Conservation (phyloP, 257 asterid genomes). For the Apocynum venetum region DNA sequence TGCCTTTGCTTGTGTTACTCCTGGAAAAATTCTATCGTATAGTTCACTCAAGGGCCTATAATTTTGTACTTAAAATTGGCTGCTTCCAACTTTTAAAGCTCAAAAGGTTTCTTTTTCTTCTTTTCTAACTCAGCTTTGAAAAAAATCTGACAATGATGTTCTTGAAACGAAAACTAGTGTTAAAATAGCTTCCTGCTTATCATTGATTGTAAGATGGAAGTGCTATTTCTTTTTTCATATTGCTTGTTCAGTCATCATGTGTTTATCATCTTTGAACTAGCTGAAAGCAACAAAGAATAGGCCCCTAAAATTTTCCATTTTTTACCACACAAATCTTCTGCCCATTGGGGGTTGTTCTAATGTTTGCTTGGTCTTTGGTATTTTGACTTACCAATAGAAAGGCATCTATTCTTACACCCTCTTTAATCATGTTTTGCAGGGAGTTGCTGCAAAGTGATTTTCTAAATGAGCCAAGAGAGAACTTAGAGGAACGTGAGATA, state of each 20-base stretch:
- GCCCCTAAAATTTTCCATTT: neutral
- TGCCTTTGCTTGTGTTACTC: neutral
- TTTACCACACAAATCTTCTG: neutral
- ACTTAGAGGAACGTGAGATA: constrained; percentile 77
- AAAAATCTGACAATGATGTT: neutral
- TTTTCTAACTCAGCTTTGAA: neutral
- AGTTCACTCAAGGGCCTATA: neutral
- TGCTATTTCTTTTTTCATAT: neutral
- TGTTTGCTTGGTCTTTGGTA: neutral
- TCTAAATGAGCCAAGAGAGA: constrained; percentile 69
- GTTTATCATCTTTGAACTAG: neutral
- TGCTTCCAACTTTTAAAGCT: neutral
- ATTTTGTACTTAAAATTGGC: neutral
- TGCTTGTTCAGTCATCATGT: neutral
- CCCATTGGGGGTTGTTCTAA: neutral
- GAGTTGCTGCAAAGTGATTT: constrained; percentile 90
- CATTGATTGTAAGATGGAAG: neutral
- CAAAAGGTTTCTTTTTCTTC: neutral
- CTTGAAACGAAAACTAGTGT: neutral
- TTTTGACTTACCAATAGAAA: neutral
- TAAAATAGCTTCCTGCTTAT: neutral
- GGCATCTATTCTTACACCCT: constrained; percentile 18
- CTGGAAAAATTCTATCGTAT: neutral
- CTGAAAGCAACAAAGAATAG: neutral
- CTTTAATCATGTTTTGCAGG: constrained; percentile 32